phyloP scores from a whole-genome alignment of 306 rosid genomes.

The Pyrus betulifolia region DNA sequence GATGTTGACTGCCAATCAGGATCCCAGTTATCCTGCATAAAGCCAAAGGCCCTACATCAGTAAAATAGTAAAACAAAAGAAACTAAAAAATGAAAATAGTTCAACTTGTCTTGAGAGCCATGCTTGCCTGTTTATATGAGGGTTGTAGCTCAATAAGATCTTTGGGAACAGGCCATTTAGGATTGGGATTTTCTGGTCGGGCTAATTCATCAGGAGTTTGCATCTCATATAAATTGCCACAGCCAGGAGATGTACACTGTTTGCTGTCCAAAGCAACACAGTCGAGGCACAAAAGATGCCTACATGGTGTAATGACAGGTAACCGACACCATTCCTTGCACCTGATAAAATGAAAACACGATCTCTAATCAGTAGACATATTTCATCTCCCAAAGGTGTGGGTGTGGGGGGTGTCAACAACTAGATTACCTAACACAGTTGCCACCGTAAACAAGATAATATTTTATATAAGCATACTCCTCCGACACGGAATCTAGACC shows the following conservation, averaged over 20 bases:
- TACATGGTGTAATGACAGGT: slow-evolving; percentile 87
- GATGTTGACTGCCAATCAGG: slow-evolving; percentile 99
- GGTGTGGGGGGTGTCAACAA: neutral
- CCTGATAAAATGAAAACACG: slow-evolving; percentile 34
- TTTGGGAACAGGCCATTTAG: slow-evolving; percentile 95
- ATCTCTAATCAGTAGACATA: slow-evolving; percentile 8
- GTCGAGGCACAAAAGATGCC: slow-evolving; percentile 82
- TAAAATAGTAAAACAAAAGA: neutral
- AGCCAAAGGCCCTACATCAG: slow-evolving; percentile 11
- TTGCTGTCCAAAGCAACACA: slow-evolving; percentile 79
- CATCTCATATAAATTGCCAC: slow-evolving; percentile 77
- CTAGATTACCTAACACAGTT: slow-evolving; percentile 64
- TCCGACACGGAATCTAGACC: slow-evolving; percentile 66
- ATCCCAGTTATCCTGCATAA: slow-evolving; percentile 88
- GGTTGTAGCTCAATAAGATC: slow-evolving; percentile 98
- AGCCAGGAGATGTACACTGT: slow-evolving; percentile 83
- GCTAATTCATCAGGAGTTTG: slow-evolving; percentile 72
- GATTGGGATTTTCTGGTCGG: slow-evolving; percentile 89
- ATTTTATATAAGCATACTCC: slow-evolving; percentile 64
- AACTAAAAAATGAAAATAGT: neutral
- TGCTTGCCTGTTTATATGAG: slow-evolving; percentile 86
- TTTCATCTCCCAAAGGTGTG: neutral
- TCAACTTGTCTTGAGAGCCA: neutral
- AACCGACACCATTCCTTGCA: slow-evolving; percentile 96
- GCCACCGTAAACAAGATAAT: slow-evolving; percentile 66